Evolutionary conservation across 768 basidiomycete species (phyloP).

Genomic region (Boletus pseudo-olivaceus): DNA sequence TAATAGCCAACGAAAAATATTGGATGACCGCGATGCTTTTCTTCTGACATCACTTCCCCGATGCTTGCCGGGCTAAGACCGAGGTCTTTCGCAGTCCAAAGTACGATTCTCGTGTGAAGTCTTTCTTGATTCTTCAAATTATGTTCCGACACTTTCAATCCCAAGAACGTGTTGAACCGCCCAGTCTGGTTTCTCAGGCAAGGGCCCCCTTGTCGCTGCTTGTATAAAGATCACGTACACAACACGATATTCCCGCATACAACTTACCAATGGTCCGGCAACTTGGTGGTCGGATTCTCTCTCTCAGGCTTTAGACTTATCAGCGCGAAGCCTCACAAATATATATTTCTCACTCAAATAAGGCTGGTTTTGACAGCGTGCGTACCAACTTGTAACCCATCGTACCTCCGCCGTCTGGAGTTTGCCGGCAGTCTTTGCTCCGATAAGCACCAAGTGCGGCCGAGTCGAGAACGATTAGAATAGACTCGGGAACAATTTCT

Average conservation of each 20-base stretch:
- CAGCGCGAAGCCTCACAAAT: slow-evolving; percentile 7
- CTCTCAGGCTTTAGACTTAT: slow-evolving; percentile 28
- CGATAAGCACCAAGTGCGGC: slow-evolving; percentile 6
- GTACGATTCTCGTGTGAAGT: slow-evolving; percentile 16
- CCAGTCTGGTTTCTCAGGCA: slow-evolving; percentile 24
- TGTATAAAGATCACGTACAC: slow-evolving; percentile 29
- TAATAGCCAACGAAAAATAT: slow-evolving; percentile 4
- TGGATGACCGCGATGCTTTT: slow-evolving; percentile 16
- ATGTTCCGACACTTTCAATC: slow-evolving; percentile 6
- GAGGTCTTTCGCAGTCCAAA: slow-evolving; percentile 19
- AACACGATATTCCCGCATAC: slow-evolving; percentile 7
- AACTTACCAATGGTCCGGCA: slow-evolving; percentile 7
- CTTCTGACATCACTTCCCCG: slow-evolving; percentile 19
- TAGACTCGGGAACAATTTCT: slow-evolving; percentile 6
- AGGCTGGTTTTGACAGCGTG: slow-evolving; percentile 24
- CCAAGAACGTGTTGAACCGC: slow-evolving; percentile 4
- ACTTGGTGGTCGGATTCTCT: slow-evolving; percentile 1
- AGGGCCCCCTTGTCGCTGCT: slow-evolving; percentile 10
- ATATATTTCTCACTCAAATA: slow-evolving; percentile 10
- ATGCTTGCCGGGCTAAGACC: slow-evolving; percentile 16
- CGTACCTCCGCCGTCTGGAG: slow-evolving; percentile 15
- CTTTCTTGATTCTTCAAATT: slow-evolving; percentile 4
- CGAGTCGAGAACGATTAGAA: slow-evolving; percentile 12
- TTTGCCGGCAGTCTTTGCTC: slow-evolving; percentile 8
- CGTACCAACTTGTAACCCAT: slow-evolving; percentile 2